phyloP scores from a whole-genome alignment of 768 basidiomycete genomes.

The Tricholoma sp. region DNA sequence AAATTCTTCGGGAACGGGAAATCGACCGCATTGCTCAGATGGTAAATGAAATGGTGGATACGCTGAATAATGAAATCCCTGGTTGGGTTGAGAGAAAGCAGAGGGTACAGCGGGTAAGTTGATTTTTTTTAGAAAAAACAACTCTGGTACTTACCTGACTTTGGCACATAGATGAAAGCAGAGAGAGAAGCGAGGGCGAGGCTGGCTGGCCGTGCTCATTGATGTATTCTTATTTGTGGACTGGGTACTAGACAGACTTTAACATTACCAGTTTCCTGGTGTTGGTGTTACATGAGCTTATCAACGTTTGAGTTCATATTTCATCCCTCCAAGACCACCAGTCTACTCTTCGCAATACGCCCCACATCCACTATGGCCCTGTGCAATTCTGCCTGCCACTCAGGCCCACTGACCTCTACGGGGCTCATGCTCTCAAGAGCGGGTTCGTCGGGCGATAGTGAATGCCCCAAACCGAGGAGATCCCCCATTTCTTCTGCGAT shows the following conservation, averaged over 20 bases:
- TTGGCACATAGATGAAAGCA: slow-evolving; percentile 10
- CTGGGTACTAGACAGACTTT: background rate
- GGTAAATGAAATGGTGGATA: slow-evolving; percentile 50
- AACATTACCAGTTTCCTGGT: background rate
- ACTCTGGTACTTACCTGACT: background rate
- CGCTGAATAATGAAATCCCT: slow-evolving; percentile 50
- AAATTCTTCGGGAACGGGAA: slow-evolving; percentile 32
- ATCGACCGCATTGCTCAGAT: slow-evolving; percentile 35
- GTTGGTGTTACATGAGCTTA: background rate
- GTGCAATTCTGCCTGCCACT: slow-evolving; percentile 64
- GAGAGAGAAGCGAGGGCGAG: slow-evolving; percentile 8
- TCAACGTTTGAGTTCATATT: slow-evolving; percentile 1
- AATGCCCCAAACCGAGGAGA: slow-evolving; percentile 48
- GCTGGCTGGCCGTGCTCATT: slow-evolving; percentile 2
- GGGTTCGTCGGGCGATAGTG: slow-evolving; percentile 40
- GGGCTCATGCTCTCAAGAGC: slow-evolving; percentile 29
- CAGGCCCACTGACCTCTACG: slow-evolving; percentile 32
- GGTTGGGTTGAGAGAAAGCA: slow-evolving; percentile 57
- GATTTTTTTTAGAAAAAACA: background rate
- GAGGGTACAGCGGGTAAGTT: slow-evolving; percentile 44
- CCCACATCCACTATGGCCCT: slow-evolving; percentile 75
- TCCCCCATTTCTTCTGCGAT: slow-evolving; percentile 82
- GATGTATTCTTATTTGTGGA: background rate
- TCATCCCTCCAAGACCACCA: slow-evolving; percentile 36
- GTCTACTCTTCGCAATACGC: slow-evolving; percentile 67